Evolutionary conservation across 441 rosid species (phyloP).

Genomic region (Viola pubescens): DNA sequence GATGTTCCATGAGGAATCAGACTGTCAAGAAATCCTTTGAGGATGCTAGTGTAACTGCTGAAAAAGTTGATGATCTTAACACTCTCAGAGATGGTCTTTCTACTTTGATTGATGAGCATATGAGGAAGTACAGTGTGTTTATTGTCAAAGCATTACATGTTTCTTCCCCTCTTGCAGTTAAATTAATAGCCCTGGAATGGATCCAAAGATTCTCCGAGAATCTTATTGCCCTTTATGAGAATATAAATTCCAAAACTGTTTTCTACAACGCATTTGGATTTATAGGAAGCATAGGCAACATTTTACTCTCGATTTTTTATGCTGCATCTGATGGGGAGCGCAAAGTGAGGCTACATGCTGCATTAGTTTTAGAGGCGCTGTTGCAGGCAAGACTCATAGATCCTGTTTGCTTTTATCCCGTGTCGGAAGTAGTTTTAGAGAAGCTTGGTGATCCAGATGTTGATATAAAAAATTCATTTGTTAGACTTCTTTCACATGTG

Average conservation of each 20-base stretch:
- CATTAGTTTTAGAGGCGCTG: slow-evolving; percentile 72
- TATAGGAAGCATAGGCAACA: slow-evolving; percentile 36
- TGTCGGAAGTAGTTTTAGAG: slow-evolving; percentile 64
- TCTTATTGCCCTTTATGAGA: slow-evolving; percentile 42
- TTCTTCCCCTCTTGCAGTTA: slow-evolving; percentile 69
- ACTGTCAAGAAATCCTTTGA: slow-evolving; percentile 22
- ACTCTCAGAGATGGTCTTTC: slow-evolving; percentile 27
- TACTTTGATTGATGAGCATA: slow-evolving; percentile 47
- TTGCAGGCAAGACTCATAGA: slow-evolving; percentile 62
- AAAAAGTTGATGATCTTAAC: slow-evolving; percentile 23
- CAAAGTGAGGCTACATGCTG: slow-evolving; percentile 67
- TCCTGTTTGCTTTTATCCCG: slow-evolving; percentile 48
- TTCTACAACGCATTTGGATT: slow-evolving; percentile 46
- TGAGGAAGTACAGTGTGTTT: slow-evolving; percentile 46
- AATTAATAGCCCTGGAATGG: slow-evolving; percentile 68
- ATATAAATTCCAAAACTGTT: slow-evolving; percentile 28
- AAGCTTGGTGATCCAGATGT: slow-evolving; percentile 82
- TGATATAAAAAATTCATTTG: slow-evolving; percentile 57
- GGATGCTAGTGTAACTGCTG: slow-evolving; percentile 28
- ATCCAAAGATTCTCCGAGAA: slow-evolving; percentile 62
- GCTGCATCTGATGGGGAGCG: slow-evolving; percentile 84
- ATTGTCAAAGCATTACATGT: slow-evolving; percentile 55
- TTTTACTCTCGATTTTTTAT: slow-evolving; percentile 58
- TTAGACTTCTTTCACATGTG: slow-evolving; percentile 64
- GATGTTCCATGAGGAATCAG: slow-evolving; percentile 38